phyloP scores from a whole-genome alignment of 345 rosid genomes.

The Arabis alpina region DNA sequence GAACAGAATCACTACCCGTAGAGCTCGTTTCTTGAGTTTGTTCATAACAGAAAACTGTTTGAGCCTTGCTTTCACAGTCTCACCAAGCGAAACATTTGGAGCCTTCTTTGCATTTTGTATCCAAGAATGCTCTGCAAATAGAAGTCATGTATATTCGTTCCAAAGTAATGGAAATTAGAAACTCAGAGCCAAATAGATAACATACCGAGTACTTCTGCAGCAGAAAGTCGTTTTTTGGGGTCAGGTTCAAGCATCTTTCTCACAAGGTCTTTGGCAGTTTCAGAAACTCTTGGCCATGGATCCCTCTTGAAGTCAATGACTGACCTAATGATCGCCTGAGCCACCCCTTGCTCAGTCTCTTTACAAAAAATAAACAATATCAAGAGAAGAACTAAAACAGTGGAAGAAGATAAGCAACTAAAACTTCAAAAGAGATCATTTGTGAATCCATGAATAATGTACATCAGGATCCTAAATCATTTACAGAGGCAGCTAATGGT shows the following conservation, averaged over 20 bases:
- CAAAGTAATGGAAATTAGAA: slow-evolving; percentile 1
- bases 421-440: background rate
- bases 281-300: slow-evolving; percentile 98
- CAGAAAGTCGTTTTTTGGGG: slow-evolving; percentile 75
- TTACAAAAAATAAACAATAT: slow-evolving; percentile 29
- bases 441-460: slow-evolving; percentile 6
- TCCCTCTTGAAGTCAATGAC: slow-evolving; percentile 84
- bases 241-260: slow-evolving; percentile 91
- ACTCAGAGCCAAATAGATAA: background rate
- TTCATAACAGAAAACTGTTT: slow-evolving; percentile 92
- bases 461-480: slow-evolving; percentile 4
- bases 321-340: slow-evolving; percentile 86
- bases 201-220: slow-evolving; percentile 89
- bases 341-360: slow-evolving; percentile 99
- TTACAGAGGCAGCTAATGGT: background rate
- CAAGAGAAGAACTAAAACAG: slow-evolving; percentile 14
- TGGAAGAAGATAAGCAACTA: background rate
- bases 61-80: slow-evolving; percentile 90
- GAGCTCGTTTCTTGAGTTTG: slow-evolving; percentile 92
- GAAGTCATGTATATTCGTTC: slow-evolving; percentile 10
- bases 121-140: slow-evolving; percentile 84
- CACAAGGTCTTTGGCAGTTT: slow-evolving; percentile 88
- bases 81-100: slow-evolving; percentile 84
- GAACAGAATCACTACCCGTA: slow-evolving; percentile 57
- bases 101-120: slow-evolving; percentile 81